phyloP scores from a whole-genome alignment of 768 basidiomycete genomes.

The Pleurotus djamor region DNA sequence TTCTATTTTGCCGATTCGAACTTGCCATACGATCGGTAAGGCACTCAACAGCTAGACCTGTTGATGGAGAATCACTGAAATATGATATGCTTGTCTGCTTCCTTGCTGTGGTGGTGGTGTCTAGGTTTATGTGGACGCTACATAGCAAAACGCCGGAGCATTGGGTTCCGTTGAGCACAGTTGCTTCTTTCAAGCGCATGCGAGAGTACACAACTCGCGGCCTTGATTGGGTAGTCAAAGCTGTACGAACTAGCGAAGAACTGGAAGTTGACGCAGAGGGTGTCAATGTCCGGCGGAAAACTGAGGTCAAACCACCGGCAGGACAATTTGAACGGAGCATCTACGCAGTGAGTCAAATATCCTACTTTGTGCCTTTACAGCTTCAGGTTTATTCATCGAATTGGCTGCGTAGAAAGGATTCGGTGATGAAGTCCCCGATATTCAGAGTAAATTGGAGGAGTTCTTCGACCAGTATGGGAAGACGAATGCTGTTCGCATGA shows the following conservation, averaged over 20 bases:
- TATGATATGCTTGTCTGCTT: neutral
- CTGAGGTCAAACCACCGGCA: slow-evolving; percentile 76
- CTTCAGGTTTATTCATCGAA: neutral
- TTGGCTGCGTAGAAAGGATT: slow-evolving; percentile 78
- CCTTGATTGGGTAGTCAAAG: slow-evolving; percentile 64
- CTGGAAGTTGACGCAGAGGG: slow-evolving; percentile 77
- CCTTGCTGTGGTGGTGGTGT: too few relatives aligned
- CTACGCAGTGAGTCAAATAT: slow-evolving; percentile 70
- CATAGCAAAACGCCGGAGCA: slow-evolving; percentile 80
- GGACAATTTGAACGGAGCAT: slow-evolving; percentile 81
- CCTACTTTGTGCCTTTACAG: neutral
- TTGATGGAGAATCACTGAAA: neutral
- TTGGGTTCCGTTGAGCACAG: slow-evolving; percentile 86
- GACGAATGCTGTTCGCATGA: slow-evolving; percentile 84
- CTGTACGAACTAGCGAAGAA: slow-evolving; percentile 49
- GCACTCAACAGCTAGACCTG: neutral
- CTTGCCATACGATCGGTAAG: slow-evolving; percentile 85
- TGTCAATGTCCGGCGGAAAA: slow-evolving; percentile 69
- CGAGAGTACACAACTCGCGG: slow-evolving; percentile 62
- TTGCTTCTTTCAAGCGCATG: slow-evolving; percentile 97
- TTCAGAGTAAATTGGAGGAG: slow-evolving; percentile 73
- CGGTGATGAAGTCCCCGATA: slow-evolving; percentile 55
- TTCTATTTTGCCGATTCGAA: slow-evolving; percentile 99
- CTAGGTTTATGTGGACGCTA: slow-evolving; percentile 93
- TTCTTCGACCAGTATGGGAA: slow-evolving; percentile 80